A percentile compares a stretch with the other conserved stretches of the same genome.
phyloP scores from a whole-genome alignment of 805 yeast species.

The Clavispora carvajalis region DNA sequence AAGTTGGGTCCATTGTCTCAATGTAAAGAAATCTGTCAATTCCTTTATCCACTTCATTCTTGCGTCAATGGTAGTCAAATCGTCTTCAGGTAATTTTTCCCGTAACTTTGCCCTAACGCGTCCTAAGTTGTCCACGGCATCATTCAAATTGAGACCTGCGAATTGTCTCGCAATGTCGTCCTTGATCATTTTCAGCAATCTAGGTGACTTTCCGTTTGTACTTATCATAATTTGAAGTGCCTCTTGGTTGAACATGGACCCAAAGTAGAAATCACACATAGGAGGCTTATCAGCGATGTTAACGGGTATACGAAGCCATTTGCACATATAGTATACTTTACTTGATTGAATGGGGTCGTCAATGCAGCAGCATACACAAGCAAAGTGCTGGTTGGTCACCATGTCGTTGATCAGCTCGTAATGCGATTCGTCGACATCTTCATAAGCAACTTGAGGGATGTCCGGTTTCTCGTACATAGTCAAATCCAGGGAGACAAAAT shows the following conservation, averaged over 20 bases:
- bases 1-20: constrained; percentile 54
- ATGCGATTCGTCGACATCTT: constrained; percentile 10
- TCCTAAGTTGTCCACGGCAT: constrained; percentile 59
- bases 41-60: constrained; percentile 70
- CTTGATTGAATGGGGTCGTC: constrained; percentile 62
- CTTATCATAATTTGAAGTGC: constrained; percentile 75
- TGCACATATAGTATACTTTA: constrained; percentile 48
- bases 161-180: constrained; percentile 50
- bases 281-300: constrained; percentile 82
- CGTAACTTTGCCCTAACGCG: constrained; percentile 48
- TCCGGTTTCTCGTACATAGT: constrained; percentile 40
- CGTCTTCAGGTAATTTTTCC: constrained; percentile 37
- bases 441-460: constrained; percentile 5
- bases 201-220: constrained; percentile 78
- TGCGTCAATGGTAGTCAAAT: constrained; percentile 44
- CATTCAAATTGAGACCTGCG: constrained; percentile 43
- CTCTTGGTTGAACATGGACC: constrained; percentile 69
- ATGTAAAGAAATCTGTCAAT: constrained; percentile 55
- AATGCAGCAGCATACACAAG: constrained; percentile 67
- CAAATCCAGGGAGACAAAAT: constrained; percentile 45
- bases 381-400: constrained; percentile 41
- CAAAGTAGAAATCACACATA: constrained; percentile 83
- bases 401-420: constrained; percentile 28
- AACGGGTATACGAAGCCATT: constrained; percentile 48
- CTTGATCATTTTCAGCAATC: constrained; percentile 52